Percentiles rank a stretch among this genome's conserved stretches.
Conservation (phyloP, 2,329 filamentous ascomycete species). For the Tolypocladium amazonense region DNA sequence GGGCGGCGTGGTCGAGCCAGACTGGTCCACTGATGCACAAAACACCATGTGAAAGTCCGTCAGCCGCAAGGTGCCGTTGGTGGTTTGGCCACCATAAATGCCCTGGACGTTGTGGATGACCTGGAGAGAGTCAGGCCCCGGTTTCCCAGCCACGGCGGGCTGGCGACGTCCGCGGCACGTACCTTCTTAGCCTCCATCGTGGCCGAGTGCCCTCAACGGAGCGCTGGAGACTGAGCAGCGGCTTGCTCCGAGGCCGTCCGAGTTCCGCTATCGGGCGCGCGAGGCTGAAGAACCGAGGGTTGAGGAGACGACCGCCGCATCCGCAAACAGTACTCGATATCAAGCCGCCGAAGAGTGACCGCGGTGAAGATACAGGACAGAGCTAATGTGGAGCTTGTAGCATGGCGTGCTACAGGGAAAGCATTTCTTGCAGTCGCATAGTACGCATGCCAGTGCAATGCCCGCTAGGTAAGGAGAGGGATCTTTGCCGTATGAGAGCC, state of each 20-base stretch:
- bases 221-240: background rate
- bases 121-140: slow-evolving; percentile 15
- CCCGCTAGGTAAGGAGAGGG: background rate
- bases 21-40: slow-evolving; percentile 28
- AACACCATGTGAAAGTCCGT: slow-evolving; percentile 53
- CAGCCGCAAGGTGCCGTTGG: slow-evolving; percentile 46
- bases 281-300: background rate
- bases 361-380: background rate
- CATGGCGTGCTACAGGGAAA: background rate
- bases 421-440: background rate
- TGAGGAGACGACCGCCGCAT: background rate
- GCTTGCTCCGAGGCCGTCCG: background rate
- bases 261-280: background rate
- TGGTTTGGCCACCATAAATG: slow-evolving; percentile 47
- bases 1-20: slow-evolving; percentile 13
- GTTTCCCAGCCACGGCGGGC: background rate
- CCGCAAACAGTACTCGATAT: background rate
- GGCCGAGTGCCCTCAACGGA: background rate
- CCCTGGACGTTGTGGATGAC: slow-evolving; percentile 49
- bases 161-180: slow-evolving; percentile 6
- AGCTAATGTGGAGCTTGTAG: background rate
- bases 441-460: background rate
- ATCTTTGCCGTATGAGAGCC: background rate
- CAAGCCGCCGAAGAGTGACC: background rate
- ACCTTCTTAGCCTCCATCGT: slow-evolving; percentile 33